Conservation (phyloP, 2,329 filamentous ascomycete species). For the Trichocomaceae sp. region DNA sequence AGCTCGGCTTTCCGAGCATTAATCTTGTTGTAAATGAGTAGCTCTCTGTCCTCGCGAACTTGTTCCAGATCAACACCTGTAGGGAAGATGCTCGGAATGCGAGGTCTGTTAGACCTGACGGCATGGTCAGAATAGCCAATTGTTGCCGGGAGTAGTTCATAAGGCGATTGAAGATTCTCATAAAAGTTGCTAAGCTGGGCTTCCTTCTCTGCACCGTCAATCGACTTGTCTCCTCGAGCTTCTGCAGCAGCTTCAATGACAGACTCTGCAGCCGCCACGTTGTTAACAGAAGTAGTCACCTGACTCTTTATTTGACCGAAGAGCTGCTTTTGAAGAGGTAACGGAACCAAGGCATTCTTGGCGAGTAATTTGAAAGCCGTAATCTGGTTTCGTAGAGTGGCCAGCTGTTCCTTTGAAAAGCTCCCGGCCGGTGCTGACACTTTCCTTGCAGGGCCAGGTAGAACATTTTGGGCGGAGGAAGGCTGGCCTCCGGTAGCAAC, state of each 20-base stretch:
- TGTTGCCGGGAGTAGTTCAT: constrained; percentile 48
- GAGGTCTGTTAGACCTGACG: constrained; percentile 65
- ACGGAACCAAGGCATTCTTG: constrained; percentile 76
- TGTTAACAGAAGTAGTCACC: constrained; percentile 33
- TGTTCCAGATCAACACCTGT: constrained; percentile 82
- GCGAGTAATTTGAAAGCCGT: constrained; percentile 83
- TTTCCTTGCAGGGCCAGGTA: constrained; percentile 23
- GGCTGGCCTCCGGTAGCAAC: constrained; percentile 13
- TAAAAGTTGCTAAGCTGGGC: constrained; percentile 44
- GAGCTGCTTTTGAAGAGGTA: constrained; percentile 72
- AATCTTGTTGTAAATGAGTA: constrained; percentile 84
- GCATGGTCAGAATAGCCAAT: constrained; percentile 78
- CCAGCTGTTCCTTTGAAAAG: constrained; percentile 73
- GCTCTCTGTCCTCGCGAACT: constrained; percentile 77
- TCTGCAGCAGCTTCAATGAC: constrained; percentile 31
- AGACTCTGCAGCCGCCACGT: constrained; percentile 26
- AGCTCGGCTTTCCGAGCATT: constrained; percentile 76
- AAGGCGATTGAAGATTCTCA: constrained; percentile 70
- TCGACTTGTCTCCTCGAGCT: constrained; percentile 30
- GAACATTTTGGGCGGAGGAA: constrained; percentile 16
- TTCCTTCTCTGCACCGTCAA: constrained; percentile 19
- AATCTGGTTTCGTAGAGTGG: constrained; percentile 76
- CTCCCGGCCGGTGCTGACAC: constrained; percentile 42
- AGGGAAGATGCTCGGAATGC: constrained; percentile 83
- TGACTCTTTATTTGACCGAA: constrained; percentile 51